Evolutionary conservation across 2,329 filamentous ascomycete genomes (phyloP).

Genomic region (Phialemonium atrogriseum): DNA sequence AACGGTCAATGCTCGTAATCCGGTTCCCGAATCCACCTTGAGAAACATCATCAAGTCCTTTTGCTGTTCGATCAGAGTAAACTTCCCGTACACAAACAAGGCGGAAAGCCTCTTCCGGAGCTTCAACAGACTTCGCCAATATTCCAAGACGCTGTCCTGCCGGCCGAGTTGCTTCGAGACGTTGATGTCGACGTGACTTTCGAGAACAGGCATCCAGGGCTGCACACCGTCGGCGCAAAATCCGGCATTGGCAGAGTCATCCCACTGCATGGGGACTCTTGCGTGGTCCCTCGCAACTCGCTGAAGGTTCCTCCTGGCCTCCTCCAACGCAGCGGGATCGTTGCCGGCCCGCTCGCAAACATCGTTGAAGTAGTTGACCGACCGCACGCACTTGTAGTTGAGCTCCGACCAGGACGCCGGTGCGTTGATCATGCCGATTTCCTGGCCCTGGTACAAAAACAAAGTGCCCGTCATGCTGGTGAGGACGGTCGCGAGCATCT

Average conservation of each 20-base stretch:
- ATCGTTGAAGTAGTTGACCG: conserved; percentile 35
- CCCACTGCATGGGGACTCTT: conserved; percentile 66
- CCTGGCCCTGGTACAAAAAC: conserved; percentile 53
- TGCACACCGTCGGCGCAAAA: conserved; percentile 43
- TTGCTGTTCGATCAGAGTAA: conserved; percentile 40
- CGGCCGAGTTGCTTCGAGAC: conserved; percentile 38
- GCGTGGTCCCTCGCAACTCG: conserved; percentile 55
- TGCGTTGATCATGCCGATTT: conserved; percentile 51
- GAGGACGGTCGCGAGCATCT: conserved; percentile 44
- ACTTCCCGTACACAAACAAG: conserved; percentile 54
- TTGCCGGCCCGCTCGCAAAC: conserved; percentile 13
- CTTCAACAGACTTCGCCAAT: conserved; percentile 49
- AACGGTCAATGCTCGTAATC: no score
- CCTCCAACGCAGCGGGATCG: conserved; percentile 30
- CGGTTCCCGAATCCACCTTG: no score
- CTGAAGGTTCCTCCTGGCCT: conserved; percentile 23
- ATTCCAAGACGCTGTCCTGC: conserved; percentile 42
- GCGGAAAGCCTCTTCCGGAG: conserved; percentile 48
- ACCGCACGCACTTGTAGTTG: conserved; percentile 41
- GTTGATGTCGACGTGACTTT: conserved; percentile 47
- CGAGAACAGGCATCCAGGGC: conserved; percentile 55
- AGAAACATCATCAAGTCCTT: no score
- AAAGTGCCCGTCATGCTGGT: conserved; percentile 41
- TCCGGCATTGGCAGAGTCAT: conserved; percentile 44
- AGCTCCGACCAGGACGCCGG: conserved; percentile 42